Evolutionary conservation across 345 rosid species (phyloP).

Genomic region (Lagerstroemia speciosa): DNA sequence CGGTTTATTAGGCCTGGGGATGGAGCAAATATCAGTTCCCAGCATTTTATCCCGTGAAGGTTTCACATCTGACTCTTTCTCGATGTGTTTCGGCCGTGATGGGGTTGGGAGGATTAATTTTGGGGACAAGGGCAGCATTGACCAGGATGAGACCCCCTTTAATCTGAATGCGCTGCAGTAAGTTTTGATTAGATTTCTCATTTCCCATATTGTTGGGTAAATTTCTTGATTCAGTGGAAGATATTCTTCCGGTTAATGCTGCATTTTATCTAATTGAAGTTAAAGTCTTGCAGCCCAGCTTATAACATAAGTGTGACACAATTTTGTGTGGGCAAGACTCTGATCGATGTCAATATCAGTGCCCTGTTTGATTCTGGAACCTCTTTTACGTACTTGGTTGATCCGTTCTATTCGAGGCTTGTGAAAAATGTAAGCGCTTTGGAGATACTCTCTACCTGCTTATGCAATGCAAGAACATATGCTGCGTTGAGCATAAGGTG

Average conservation of each 20-base stretch:
- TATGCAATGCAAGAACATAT: background rate
- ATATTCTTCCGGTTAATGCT: background rate
- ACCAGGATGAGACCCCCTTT: conserved; percentile 78
- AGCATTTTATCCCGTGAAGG: conserved; percentile 72
- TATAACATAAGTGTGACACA: conserved; percentile 59
- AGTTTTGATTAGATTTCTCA: conserved; percentile 31
- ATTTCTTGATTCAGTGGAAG: conserved; percentile 2
- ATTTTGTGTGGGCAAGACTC: conserved; percentile 52
- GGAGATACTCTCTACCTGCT: background rate
- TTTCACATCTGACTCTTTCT: conserved; percentile 66
- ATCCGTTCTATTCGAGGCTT: conserved; percentile 46
- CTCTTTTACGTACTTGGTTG: conserved; percentile 71
- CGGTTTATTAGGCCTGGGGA: conserved; percentile 80
- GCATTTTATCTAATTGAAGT: background rate
- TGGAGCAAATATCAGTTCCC: conserved; percentile 85
- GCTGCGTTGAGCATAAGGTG: conserved; percentile 6
- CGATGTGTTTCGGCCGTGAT: conserved; percentile 79
- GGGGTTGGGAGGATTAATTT: conserved; percentile 86
- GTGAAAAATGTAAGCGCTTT: conserved; percentile 35
- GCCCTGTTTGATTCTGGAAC: conserved; percentile 84
- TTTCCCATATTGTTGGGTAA: conserved; percentile 5
- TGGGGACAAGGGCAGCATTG: conserved; percentile 75
- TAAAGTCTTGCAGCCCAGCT: conserved; percentile 46
- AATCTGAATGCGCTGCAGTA: conserved; percentile 73
- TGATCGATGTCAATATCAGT: conserved; percentile 40